Percentiles rank a stretch among this genome's conserved stretches.
Evolutionary conservation across 768 basidiomycete genomes (phyloP).

Genomic region (Mrakia hoshinonis): DNA sequence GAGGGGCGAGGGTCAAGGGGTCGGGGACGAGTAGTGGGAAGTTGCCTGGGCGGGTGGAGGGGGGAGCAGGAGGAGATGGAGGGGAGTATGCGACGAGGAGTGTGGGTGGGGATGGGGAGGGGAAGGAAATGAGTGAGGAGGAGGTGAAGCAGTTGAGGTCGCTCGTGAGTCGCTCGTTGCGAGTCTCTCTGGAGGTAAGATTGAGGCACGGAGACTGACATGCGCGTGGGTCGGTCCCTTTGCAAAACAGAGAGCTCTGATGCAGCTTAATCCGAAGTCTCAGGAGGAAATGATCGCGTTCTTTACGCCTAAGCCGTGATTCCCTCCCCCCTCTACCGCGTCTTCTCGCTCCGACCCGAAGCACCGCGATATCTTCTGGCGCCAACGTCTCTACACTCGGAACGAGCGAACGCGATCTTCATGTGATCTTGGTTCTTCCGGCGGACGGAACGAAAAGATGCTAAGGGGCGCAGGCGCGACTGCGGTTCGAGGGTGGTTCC

Average conservation of each 20-base stretch:
- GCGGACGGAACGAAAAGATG: too few relatives aligned
- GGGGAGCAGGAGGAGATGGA: neutral
- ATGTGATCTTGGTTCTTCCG: too few relatives aligned
- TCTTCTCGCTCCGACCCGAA: neutral
- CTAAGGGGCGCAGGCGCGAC: too few relatives aligned
- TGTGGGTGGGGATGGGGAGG: neutral
- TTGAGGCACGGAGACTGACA: too few relatives aligned
- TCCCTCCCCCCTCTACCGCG: too few relatives aligned
- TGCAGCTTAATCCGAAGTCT: constrained; percentile 8
- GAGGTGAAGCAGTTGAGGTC: constrained; percentile 11
- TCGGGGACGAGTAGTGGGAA: too few relatives aligned
- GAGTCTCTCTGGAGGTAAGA: too few relatives aligned
- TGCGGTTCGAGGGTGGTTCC: too few relatives aligned
- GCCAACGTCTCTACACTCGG: too few relatives aligned
- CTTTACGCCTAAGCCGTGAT: neutral
- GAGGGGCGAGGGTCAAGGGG: too few relatives aligned
- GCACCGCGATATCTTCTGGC: neutral
- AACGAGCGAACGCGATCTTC: too few relatives aligned
- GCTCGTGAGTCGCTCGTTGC: neutral
- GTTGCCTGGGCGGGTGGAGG: neutral
- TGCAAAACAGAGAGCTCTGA: neutral
- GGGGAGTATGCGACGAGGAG: neutral
- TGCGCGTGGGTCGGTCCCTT: neutral
- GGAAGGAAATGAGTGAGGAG: neutral
- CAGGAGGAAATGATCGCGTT: constrained; percentile 14